Base-by-base conservation (phyloP, 192 early-diverging fungal species). In the Entomortierella parvispora region DNA sequence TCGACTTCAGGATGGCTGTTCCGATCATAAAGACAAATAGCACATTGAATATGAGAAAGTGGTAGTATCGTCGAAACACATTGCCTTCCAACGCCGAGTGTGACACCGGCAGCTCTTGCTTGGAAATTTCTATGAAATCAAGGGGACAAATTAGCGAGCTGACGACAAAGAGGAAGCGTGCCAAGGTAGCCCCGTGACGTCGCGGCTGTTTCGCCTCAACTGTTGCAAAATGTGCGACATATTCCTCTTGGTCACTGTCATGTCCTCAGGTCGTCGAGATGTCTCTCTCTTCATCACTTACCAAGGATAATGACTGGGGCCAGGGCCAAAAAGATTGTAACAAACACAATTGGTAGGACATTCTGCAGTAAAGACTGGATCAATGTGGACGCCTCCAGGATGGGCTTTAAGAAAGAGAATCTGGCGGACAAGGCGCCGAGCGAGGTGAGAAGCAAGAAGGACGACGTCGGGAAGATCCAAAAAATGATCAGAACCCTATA, bases 1-100 rank as follows among this genome's bases (percentile, higher is more conserved):
- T 86, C 12, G 84, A 82, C 9, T 78, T 71, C 10, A 90, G 53
- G 48, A 90, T 86, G 4, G 86, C 79, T 0, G 80, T 85, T 51
- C 88, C 88, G 9, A 88, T 55, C 31, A 86, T 76, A 45, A 90
- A 90, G 1, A 90, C 87, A 47, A 90, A 83, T 31, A 90, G 72
- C 0, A 88, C 84, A 54, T 90, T 90, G 71, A 90, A 90, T 22
- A 90, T 85, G 23, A 86, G 69, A 65, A 90, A 90, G 47, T 84
- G 82, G 42, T 87, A 88, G 53, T 88, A 87, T 11, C 88, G 82
- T 1, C 78, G 55, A 1, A 90, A 71, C 0, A 88, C 87, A 28
- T 66, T 80, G 17, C 85, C 81, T 59, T 90, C 88, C 43, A 90
- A 43, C 17, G 81, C 71, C 0, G 88, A 90, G 61, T 90, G 82